Conservation (phyloP, 441 rosid genomes). For the Euphorbia celastroides region DNA sequence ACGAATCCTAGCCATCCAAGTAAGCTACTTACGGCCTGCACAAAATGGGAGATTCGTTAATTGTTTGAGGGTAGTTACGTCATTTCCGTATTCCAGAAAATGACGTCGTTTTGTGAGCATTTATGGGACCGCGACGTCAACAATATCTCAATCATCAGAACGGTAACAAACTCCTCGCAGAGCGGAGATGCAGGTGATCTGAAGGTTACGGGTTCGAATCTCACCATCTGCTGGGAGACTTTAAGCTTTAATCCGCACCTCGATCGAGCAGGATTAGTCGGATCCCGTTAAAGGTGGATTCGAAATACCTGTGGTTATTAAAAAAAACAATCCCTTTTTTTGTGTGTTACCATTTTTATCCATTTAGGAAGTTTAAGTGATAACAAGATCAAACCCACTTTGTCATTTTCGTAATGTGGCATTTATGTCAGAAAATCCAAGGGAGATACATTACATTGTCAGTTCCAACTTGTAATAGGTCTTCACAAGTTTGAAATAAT, state of each 20-base stretch:
- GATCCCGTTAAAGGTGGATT: no score
- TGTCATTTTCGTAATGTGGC: conserved; percentile 38
- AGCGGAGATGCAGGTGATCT: no score
- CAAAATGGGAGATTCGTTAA: not conserved
- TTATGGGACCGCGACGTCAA: no score
- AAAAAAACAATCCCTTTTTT: no score
- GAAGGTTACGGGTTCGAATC: no score
- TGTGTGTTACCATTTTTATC: conserved; percentile 21
- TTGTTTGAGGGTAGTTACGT: conserved; percentile 19
- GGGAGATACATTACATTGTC: conserved; percentile 52
- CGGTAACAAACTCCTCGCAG: conserved; percentile 12
- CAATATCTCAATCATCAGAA: conserved; percentile 34
- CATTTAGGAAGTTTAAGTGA: conserved; percentile 2
- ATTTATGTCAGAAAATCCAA: conserved; percentile 77
- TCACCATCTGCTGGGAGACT: no score
- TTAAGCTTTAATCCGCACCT: no score
- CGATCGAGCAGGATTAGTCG: no score
- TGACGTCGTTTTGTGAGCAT: no score
- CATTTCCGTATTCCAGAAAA: conserved; percentile 31
- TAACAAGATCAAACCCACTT: not conserved
- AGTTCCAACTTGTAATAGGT: conserved; percentile 43
- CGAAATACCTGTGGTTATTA: no score
- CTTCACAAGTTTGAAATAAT: no score
- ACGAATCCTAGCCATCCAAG: conserved; percentile 52
- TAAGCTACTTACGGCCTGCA: conserved; percentile 42